Percentiles rank a stretch among this genome's conserved stretches.
Conservation (phyloP, 2,329 filamentous ascomycete species). For the Aspergillus melleus region DNA sequence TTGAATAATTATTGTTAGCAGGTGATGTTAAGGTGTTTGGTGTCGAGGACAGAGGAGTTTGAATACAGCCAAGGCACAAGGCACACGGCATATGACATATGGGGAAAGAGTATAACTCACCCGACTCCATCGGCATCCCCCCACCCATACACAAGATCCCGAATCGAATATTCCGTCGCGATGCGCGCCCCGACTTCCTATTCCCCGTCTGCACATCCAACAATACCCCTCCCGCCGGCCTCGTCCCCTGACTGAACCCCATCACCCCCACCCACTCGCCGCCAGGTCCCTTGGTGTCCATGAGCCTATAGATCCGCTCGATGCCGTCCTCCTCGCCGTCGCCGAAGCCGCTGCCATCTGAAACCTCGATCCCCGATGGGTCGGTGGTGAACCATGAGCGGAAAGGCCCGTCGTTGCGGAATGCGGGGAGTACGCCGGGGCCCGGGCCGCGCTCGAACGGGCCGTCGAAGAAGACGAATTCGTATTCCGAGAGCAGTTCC, state of each 20-base stretch:
- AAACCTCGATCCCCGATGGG: constrained; percentile 4
- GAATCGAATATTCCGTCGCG: constrained; percentile 11
- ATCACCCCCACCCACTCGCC: constrained; percentile 23
- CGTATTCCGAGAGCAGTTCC: constrained; percentile 16
- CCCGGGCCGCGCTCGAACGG: constrained; percentile 19
- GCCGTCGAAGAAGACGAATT: constrained; percentile 23
- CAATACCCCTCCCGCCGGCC: constrained; percentile 19
- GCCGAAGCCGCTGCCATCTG: constrained; percentile 23
- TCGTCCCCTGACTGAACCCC: constrained; percentile 25
- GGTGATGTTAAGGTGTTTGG: too few relatives aligned
- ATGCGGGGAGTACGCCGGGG: constrained; percentile 23
- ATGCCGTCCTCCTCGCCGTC: constrained; percentile 16
- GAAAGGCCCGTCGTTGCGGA: constrained; percentile 17
- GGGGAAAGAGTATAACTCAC: constrained; percentile 2
- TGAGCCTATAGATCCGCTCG: constrained; percentile 18
- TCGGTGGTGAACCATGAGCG: constrained; percentile 22
- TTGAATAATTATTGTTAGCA: too few relatives aligned
- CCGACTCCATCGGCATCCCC: constrained; percentile 21
- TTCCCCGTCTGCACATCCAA: constrained; percentile 22
- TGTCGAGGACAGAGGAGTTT: too few relatives aligned
- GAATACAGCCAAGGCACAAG: too few relatives aligned
- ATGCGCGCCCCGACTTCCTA: background rate
- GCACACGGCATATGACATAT: too few relatives aligned
- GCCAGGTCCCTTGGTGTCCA: constrained; percentile 10
- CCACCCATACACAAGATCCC: constrained; percentile 23